Evolutionary conservation across 202 grass and related monocot species (phyloP).

Genomic region (Bolboschoenoplectus hybrid): DNA sequence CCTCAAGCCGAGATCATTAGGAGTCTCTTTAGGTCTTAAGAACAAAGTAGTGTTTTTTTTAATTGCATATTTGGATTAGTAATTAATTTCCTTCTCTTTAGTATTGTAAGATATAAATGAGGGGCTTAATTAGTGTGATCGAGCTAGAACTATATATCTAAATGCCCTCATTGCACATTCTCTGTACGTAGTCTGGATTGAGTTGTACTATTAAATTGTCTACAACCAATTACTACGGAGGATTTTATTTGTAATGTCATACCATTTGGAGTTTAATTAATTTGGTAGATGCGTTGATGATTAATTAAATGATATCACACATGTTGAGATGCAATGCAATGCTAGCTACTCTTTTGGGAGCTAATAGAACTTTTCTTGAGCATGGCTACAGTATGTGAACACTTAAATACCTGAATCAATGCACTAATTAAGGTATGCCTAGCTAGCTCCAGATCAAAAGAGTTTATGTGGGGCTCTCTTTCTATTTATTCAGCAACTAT

Average conservation of each 20-base stretch:
- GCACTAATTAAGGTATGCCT: neutral
- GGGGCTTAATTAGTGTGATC: neutral
- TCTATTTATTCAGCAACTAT: neutral
- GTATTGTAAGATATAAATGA: constrained; percentile 10
- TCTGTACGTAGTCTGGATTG: constrained; percentile 38
- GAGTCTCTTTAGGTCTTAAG: constrained; percentile 59
- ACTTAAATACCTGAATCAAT: constrained; percentile 23
- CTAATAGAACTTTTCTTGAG: neutral
- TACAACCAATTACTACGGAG: constrained; percentile 3
- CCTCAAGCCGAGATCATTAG: constrained; percentile 82
- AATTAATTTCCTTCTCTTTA: constrained; percentile 16
- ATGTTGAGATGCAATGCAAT: neutral
- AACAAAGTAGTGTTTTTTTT: neutral
- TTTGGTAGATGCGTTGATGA: neutral
- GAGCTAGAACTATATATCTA: neutral
- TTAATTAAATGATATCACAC: neutral
- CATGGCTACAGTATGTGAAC: constrained; percentile 22
- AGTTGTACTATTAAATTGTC: constrained; percentile 30
- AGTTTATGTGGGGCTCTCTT: neutral
- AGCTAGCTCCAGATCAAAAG: neutral
- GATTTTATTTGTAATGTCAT: constrained; percentile 11
- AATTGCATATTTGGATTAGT: neutral
- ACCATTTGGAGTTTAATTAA: constrained; percentile 34
- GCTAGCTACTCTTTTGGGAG: neutral
- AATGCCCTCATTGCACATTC: neutral